A percentile compares a stretch with the other conserved stretches of the same genome.
These are phyloP conservation scores for Psilocybe tampanensis DNA, from an alignment of 768 basidiomycete species.

Conservation along the genomic window DNA sequence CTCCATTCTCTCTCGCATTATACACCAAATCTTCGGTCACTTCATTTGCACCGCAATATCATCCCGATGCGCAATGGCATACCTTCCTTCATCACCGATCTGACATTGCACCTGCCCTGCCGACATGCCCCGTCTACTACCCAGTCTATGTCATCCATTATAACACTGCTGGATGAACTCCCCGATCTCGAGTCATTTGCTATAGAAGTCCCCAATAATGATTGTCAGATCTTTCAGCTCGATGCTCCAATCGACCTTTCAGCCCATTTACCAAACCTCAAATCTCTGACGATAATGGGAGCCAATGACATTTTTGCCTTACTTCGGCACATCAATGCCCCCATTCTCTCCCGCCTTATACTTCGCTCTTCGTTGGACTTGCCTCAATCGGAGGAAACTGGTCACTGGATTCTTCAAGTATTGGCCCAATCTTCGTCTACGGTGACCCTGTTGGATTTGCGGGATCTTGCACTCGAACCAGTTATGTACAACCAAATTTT, in stretches of 20 bases:
- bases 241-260: conserved; percentile 15
- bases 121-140: conserved; percentile 12
- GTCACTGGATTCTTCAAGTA: conserved; percentile 24
- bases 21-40: conserved; percentile 35
- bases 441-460: conserved; percentile 46
- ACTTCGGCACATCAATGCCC: conserved; percentile 31
- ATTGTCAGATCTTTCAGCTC: conserved; percentile 27
- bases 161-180: conserved; percentile 38
- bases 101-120: conserved; percentile 35
- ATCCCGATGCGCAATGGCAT: conserved; percentile 35
- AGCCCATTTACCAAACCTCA: conserved; percentile 26
- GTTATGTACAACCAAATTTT: conserved; percentile 35
- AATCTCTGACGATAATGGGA: conserved; percentile 30
- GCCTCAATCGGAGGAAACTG: conserved; percentile 15
- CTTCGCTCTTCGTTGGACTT: conserved; percentile 24
- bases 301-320: conserved; percentile 30
- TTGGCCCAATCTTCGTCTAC: conserved; percentile 29
- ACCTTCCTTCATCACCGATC: conserved; percentile 33
- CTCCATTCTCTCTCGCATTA: conserved; percentile 31
- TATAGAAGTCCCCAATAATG: conserved; percentile 36
- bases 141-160: conserved; percentile 26
- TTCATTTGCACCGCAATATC: conserved; percentile 35
- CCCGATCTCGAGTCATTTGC: conserved; percentile 42
- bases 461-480: conserved; percentile 47
- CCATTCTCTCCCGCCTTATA: conserved; percentile 22